Percentiles rank a stretch among this genome's conserved stretches.
phyloP scores from a whole-genome alignment of 805 yeast species.

The Zygoascus ofunaensis region DNA sequence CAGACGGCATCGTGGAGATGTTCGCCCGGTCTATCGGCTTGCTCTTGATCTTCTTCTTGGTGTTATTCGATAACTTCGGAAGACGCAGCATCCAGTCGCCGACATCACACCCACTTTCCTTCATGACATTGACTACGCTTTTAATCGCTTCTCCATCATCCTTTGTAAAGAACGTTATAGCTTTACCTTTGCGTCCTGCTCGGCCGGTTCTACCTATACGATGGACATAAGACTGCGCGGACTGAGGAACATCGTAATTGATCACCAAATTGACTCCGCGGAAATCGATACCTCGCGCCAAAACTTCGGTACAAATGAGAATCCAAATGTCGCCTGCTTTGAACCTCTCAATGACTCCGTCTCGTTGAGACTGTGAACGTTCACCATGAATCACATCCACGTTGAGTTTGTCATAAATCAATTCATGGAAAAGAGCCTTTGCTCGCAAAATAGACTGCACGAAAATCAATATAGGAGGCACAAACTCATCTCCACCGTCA shows the following conservation, averaged over 20 bases:
- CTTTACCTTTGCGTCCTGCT: constrained; percentile 79
- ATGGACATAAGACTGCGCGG: constrained; percentile 92
- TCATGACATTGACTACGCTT: constrained; percentile 89
- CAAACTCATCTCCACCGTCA: constrained; percentile 67
- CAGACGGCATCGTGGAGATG: constrained; percentile 66
- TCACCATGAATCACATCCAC: constrained; percentile 97
- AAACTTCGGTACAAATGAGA: constrained; percentile 88
- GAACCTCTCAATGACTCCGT: constrained; percentile 72
- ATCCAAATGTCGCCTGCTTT: constrained; percentile 93
- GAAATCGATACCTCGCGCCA: constrained; percentile 95
- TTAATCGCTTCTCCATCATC: constrained; percentile 70
- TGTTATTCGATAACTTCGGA: constrained; percentile 53
- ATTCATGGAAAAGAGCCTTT: constrained; percentile 87
- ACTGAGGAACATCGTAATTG: constrained; percentile 92
- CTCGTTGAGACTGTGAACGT: constrained; percentile 80
- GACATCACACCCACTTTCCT: constrained; percentile 66
- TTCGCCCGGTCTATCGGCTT: constrained; percentile 54
- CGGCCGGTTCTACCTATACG: constrained; percentile 98
- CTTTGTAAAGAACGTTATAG: constrained; percentile 87
- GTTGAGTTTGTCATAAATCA: constrained; percentile 81
- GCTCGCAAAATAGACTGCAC: constrained; percentile 89
- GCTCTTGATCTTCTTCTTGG: constrained; percentile 51
- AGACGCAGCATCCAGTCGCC: constrained; percentile 76
- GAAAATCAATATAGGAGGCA: constrained; percentile 88
- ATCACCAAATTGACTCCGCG: constrained; percentile 91